phyloP scores from a whole-genome alignment of 1,284 basidiomycete genomes.

The Wolfiporia cocos region DNA sequence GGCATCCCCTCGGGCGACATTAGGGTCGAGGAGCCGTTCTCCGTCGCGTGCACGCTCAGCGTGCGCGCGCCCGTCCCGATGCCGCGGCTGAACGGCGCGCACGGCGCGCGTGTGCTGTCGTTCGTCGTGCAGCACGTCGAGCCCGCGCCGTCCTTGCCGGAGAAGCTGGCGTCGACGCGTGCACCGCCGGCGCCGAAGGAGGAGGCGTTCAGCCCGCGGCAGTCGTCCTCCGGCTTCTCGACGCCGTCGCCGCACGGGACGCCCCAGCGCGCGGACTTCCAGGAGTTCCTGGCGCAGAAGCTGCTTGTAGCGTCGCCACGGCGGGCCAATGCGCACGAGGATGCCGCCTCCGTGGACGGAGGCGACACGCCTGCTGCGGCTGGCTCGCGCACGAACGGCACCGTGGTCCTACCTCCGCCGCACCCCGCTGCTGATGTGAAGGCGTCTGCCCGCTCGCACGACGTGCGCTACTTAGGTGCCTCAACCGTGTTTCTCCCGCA shows the following conservation, averaged over 20 bases:
- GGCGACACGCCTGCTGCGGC: conserved; percentile 17
- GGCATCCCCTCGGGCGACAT: conserved; percentile 41
- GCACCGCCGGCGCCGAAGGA: conserved; percentile 8
- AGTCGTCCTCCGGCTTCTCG: conserved; percentile 40
- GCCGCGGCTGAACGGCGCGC: conserved; percentile 19
- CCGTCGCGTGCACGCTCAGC: conserved; percentile 43
- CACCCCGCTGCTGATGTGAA: conserved; percentile 30
- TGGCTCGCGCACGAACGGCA: conserved; percentile 3
- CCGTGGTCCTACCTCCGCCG: conserved; percentile 36
- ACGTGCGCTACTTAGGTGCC: conserved; percentile 43
- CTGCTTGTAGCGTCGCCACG: conserved; percentile 37
- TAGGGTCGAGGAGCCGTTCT: conserved; percentile 51
- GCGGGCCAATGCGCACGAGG: conserved; percentile 15
- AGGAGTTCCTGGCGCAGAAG: conserved; percentile 43
- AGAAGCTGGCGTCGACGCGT: conserved; percentile 12
- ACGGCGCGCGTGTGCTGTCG: conserved; percentile 35
- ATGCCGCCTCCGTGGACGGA: conserved; percentile 19
- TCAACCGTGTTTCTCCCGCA: conserved; percentile 43
- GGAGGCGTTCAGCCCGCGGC: conserved; percentile 37
- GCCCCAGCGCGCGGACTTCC: conserved; percentile 33
- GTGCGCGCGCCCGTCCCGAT: conserved; percentile 36
- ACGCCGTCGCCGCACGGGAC: conserved; percentile 40
- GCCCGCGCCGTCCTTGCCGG: conserved; percentile 18
- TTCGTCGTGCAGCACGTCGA: conserved; percentile 63
- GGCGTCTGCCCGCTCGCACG: conserved; percentile 8